Base-by-base conservation (phyloP, 2,329 filamentous ascomycete species). In the Nemania serpens region DNA sequence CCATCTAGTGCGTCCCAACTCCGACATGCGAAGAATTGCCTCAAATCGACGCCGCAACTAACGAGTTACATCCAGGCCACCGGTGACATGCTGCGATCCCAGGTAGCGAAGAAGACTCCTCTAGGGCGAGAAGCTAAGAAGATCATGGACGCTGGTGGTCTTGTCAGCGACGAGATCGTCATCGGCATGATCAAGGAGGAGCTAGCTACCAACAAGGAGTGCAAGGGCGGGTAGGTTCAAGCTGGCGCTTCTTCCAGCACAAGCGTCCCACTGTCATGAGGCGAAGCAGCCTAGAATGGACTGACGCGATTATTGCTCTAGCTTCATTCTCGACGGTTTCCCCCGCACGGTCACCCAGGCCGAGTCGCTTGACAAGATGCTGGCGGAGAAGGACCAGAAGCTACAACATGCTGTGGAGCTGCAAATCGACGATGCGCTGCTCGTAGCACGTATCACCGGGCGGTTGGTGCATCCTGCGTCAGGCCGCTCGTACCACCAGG, bases 111-210 rank as follows among this genome's bases (percentile, higher is more conserved):
- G 82, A 97, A 98, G 88, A 99, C 95, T 59, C 80, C 91, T 62
- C 88, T 99, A 68, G 95, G 95, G 71, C 87, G 91, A 75, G 93
- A 97, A 83, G 95, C 95, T 69, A 99, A 99, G 89, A 98, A 98
- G 88, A 99, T 99, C 79, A 99, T 99, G 95, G 95, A 99, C 76
- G 90, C 94, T 77, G 95, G 95, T 72, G 94, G 94, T 70, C 88
- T 99, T 61, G 95, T 99, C 77, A 96, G 93, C 78, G 95, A 99
- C 79, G 94, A 98, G 76, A 99, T 99, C 76, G 94, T 99, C 86
- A 91, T 99, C 78, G 93, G 94, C 79, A 99, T 99, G 95, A 99
- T 99, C 83, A 94, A 95, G 87, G 91, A 89, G 77, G 94, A 99
- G 84, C 86, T 99, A 53, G 91, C 96, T 74, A 90, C 85, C 80